These are phyloP conservation scores for Cairneyella variabilis DNA, from an alignment of 495 filamentous ascomycete species.

Conservation along the genomic window DNA sequence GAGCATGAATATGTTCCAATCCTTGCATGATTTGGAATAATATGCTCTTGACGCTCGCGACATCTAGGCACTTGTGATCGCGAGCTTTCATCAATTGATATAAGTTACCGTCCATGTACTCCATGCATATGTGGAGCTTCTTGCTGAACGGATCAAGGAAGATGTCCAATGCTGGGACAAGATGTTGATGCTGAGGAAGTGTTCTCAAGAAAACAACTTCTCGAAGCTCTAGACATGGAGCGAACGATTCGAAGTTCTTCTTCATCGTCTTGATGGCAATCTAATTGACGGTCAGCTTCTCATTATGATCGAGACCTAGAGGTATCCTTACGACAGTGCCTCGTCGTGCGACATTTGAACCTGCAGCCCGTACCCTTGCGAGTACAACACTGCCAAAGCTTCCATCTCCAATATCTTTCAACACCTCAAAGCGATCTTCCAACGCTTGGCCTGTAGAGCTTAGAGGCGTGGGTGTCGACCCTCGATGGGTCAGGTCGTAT, in stretches of 20 bases:
- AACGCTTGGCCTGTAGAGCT: slow-evolving; percentile 52
- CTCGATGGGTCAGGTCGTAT: slow-evolving; percentile 59
- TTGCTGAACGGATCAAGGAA: slow-evolving; percentile 94
- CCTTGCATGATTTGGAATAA: slow-evolving; percentile 95
- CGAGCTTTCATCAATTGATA: slow-evolving; percentile 99
- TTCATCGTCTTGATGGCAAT: slow-evolving; percentile 99
- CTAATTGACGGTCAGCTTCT: slow-evolving; percentile 44
- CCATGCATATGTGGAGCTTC: slow-evolving; percentile 98
- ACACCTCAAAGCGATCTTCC: slow-evolving; percentile 88
- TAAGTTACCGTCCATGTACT: slow-evolving; percentile 99
- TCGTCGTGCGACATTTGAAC: slow-evolving; percentile 80
- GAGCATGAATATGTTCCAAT: slow-evolving; percentile 93
- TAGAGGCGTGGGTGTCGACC: slow-evolving; percentile 37
- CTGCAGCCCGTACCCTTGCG: slow-evolving; percentile 84
- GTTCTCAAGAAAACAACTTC: slow-evolving; percentile 96
- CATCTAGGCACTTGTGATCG: slow-evolving; percentile 90
- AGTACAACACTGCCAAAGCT: slow-evolving; percentile 96
- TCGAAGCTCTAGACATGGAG: slow-evolving; percentile 83
- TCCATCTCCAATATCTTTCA: slow-evolving; percentile 98
- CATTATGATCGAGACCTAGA: slow-evolving; percentile 1
- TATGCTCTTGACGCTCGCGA: slow-evolving; percentile 92
- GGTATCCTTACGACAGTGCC: slow-evolving; percentile 80
- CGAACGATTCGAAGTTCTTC: slow-evolving; percentile 93
- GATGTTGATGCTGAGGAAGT: slow-evolving; percentile 79
- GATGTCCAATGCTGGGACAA: slow-evolving; percentile 97